These are phyloP conservation scores for Phialophora tarda DNA, from an alignment of 2,329 filamentous ascomycete species.

Conservation along the genomic window DNA sequence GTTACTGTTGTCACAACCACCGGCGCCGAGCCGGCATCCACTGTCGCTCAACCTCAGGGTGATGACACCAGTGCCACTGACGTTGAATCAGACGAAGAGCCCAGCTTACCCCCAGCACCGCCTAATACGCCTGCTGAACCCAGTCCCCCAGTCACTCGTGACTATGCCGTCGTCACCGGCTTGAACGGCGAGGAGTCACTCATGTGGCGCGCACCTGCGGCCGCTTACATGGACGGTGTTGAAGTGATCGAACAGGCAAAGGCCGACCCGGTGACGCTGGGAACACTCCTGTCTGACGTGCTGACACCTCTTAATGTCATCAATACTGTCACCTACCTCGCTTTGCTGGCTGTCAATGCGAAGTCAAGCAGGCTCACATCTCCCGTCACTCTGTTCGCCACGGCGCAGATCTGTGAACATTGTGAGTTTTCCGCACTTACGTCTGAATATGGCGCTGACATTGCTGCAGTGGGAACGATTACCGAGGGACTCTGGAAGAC, in stretches of 20 bases:
- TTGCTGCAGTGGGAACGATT: constrained; percentile 23
- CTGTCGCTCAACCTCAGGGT: not conserved
- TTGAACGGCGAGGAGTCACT: not conserved
- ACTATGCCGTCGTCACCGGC: not conserved
- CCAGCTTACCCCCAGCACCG: not conserved
- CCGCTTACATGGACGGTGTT: constrained; percentile 15
- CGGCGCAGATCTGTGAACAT: constrained; percentile 24
- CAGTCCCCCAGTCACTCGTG: not conserved
- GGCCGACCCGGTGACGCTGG: constrained; percentile 1
- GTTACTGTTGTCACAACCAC: not conserved
- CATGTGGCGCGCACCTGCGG: not conserved
- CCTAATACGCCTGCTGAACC: constrained; percentile 1
- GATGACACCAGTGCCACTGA: not conserved
- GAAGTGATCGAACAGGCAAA: constrained; percentile 21
- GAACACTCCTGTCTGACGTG: constrained; percentile 6
- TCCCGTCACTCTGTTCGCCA: constrained; percentile 18
- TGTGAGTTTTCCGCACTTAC: constrained; percentile 24
- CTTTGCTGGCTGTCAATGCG: constrained; percentile 11
- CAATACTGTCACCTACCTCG: constrained; percentile 17
- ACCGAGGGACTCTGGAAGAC: constrained; percentile 25
- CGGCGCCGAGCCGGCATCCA: not conserved
- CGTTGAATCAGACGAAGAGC: not conserved
- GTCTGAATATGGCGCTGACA: not conserved
- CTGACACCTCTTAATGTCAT: constrained; percentile 14
- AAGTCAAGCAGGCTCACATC: not conserved